Percentiles rank a stretch among this genome's conserved stretches.
Conservation (phyloP, 2,329 filamentous ascomycete genomes). For the Xylaria sp. region DNA sequence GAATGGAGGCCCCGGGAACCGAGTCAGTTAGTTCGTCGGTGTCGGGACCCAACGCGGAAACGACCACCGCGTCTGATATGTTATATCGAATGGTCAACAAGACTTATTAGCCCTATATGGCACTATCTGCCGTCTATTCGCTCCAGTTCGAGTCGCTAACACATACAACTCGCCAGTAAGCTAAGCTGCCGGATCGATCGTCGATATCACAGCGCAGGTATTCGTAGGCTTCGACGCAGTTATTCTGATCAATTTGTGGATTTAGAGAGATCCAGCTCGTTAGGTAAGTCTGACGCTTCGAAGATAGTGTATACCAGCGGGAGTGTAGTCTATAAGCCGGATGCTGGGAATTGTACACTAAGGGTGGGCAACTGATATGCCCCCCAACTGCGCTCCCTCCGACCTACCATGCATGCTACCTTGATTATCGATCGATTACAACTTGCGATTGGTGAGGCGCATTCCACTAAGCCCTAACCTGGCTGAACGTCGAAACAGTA, state of each 20-base stretch:
- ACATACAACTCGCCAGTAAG: background rate
- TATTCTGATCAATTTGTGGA: conserved; percentile 1
- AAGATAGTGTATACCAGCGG: background rate
- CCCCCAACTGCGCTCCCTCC: conserved; percentile 20
- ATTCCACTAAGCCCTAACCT: conserved; percentile 3
- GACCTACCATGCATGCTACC: conserved; percentile 11
- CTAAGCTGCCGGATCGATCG: background rate
- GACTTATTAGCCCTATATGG: conserved; percentile 1
- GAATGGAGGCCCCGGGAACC: background rate
- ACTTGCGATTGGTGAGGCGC: conserved; percentile 24
- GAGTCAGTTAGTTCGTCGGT: conserved; percentile 18
- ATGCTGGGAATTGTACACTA: conserved; percentile 9
- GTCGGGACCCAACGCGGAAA: conserved; percentile 23
- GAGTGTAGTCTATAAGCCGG: background rate
- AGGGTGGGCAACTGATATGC: conserved; percentile 17
- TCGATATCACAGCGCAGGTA: conserved; percentile 4
- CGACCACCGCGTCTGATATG: conserved; percentile 4
- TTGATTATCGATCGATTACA: background rate
- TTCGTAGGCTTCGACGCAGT: background rate
- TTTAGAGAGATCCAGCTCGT: conserved; percentile 6
- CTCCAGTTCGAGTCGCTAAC: background rate
- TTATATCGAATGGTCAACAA: background rate
- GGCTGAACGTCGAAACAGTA: conserved; percentile 8
- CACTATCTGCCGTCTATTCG: background rate
- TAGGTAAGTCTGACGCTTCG: background rate